Base-by-base conservation (phyloP, 768 basidiomycete species). In the Hebeloma cylindrosporum region DNA sequence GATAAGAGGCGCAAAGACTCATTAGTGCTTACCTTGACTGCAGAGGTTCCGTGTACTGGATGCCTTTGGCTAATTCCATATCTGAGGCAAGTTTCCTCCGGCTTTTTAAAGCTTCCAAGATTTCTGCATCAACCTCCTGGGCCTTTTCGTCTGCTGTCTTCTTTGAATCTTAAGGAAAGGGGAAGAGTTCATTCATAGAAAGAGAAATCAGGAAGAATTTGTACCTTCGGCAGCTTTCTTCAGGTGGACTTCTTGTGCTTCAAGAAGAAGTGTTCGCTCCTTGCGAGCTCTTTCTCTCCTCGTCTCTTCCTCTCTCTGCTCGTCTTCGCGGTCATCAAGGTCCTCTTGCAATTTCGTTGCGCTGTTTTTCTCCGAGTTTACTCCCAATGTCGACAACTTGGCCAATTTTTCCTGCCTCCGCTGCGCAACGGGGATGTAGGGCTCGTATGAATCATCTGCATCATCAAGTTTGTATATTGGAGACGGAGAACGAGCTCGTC, bases 231-330 rank as follows among this genome's bases (percentile, higher is more conserved):
- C 76, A 3, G 87, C 90, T 65, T 85, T 91, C 63, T 75, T 75
- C 18, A 77, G 75, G 59, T 95, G 92, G 23, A 98, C 94, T 60
- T 98, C 95, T 66, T 97, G 93, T 1, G 96, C 96, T 62, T 96
- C 93, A 58, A 93, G 64, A 38, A 99, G 68, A 36, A 99, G 67
- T 0, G 93, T 96, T 55, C 92, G 71, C 68, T 94, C 92, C 63
- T 83, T 86, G 49, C 94, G 68, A 14, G 81, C 78, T 57, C 77
- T 83, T 62, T 95, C 92, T 53, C 78, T 78, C 25, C 74, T 72
- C 41, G 70, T 63, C 60, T 94, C 89, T 57, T 92, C 88, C 55
- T 93, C 91, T 37, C 81, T 78, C 49, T 88, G 83, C 28, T 75
- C 82, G 58, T 89, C 89, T 58, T 85, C 81, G 27, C 72, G 74